These are phyloP conservation scores for Fusarium sp. DNA, from an alignment of 2,329 filamentous ascomycete species.

Conservation along the genomic window DNA sequence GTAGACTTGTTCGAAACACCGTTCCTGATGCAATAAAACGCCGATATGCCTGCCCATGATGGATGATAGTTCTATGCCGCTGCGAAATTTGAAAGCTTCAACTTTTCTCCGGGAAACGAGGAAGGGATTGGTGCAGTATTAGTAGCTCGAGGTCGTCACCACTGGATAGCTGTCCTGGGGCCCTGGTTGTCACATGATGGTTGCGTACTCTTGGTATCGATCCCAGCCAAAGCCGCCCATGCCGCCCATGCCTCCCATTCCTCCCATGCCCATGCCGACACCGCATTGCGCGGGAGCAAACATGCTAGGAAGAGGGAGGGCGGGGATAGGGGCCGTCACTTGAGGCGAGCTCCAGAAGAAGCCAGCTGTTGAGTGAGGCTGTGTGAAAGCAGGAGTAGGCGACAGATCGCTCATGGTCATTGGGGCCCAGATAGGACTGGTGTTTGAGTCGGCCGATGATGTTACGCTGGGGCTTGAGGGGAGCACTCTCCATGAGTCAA, in stretches of 20 bases:
- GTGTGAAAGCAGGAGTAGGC: constrained; percentile 83
- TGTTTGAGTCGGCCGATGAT: constrained; percentile 78
- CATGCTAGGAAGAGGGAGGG: constrained; percentile 88
- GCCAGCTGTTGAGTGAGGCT: constrained; percentile 78
- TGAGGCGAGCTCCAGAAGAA: constrained; percentile 87
- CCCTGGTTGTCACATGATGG: constrained; percentile 85
- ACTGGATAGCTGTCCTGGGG: constrained; percentile 63
- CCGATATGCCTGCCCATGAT: constrained; percentile 56
- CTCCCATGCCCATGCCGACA: constrained; percentile 80
- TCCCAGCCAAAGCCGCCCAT: constrained; percentile 87
- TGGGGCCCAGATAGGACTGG: constrained; percentile 82
- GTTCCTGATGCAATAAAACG: constrained; percentile 62
- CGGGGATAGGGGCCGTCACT: constrained; percentile 79
- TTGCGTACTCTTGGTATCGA: constrained; percentile 86
- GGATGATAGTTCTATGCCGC: constrained; percentile 57
- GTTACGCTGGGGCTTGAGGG: constrained; percentile 89
- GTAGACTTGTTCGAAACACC: constrained; percentile 58
- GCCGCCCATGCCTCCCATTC: constrained; percentile 71
- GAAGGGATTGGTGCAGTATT: constrained; percentile 53
- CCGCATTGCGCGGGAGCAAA: constrained; percentile 84
- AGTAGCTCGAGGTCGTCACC: constrained; percentile 64
- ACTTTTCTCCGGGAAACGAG: constrained; percentile 54
- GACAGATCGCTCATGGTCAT: constrained; percentile 84
- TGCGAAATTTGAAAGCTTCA: constrained; percentile 53
- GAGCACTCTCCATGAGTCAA: constrained; percentile 92